Conservation (phyloP, 2,329 filamentous ascomycete genomes). For the Talaromyces marneffei region DNA sequence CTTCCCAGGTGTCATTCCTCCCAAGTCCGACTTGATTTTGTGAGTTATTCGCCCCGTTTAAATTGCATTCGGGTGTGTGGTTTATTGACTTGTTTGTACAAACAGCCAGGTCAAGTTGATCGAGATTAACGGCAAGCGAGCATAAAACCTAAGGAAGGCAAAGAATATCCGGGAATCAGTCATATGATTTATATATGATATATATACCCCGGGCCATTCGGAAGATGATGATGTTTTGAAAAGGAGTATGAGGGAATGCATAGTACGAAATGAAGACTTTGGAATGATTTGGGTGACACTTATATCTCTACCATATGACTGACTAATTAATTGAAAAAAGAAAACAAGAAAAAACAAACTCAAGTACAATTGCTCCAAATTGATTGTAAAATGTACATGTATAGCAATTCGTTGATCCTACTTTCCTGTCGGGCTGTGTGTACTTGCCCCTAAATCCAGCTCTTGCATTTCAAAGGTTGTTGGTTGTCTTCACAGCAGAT, state of each 20-base stretch:
- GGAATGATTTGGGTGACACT: neutral
- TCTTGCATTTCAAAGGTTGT: neutral
- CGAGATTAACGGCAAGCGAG: conserved; percentile 47
- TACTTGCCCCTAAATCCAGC: neutral
- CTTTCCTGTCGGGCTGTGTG: neutral
- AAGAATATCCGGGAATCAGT: neutral
- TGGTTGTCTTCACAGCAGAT: too few species aligned
- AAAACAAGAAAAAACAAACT: neutral
- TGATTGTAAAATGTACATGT: neutral
- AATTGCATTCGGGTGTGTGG: neutral
- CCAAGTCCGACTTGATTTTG: conserved; percentile 74
- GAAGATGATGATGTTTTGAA: neutral
- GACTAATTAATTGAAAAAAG: neutral
- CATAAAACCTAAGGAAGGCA: neutral
- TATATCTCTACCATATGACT: neutral
- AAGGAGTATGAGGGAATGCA: neutral
- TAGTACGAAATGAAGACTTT: neutral
- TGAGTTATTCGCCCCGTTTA: conserved; percentile 46
- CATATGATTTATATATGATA: too few species aligned
- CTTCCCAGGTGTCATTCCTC: conserved; percentile 71
- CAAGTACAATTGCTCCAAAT: neutral
- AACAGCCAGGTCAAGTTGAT: conserved; percentile 64
- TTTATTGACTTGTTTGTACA: conserved; percentile 6
- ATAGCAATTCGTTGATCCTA: neutral
- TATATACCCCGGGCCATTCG: too few species aligned